A percentile compares a stretch with the other conserved stretches of the same genome.
Evolutionary conservation across 192 early-diverging fungal species (phyloP).

Genomic region (Umbelopsis ramanniana): DNA sequence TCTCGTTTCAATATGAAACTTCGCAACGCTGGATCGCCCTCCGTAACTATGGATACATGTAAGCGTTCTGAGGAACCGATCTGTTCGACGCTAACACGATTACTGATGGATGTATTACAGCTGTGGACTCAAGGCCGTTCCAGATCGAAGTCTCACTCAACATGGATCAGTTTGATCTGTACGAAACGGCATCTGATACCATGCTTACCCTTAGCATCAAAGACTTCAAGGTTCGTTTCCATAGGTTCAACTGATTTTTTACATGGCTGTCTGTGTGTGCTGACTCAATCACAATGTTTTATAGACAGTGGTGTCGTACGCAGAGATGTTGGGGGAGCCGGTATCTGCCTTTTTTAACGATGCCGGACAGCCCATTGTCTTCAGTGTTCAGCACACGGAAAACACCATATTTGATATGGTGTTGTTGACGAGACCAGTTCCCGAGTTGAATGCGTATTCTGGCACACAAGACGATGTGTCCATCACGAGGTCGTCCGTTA

Average conservation of each 20-base stretch:
- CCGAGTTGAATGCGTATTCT: background rate
- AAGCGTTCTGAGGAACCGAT: background rate
- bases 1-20: slow-evolving; percentile 12
- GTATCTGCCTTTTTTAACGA: slow-evolving; percentile 13
- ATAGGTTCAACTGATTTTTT: background rate
- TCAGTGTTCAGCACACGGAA: slow-evolving; percentile 6
- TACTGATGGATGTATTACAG: background rate
- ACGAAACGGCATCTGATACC: slow-evolving; percentile 2
- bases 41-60: background rate
- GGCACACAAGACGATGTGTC: slow-evolving; percentile 1
- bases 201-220: slow-evolving; percentile 6
- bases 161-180: slow-evolving; percentile 16
- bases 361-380: slow-evolving; percentile 1
- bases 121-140: background rate
- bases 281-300: background rate
- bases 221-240: slow-evolving; percentile 3
- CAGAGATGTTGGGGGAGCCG: background rate
- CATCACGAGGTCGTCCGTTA: slow-evolving; percentile 3
- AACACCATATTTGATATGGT: slow-evolving; percentile 18
- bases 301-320: background rate
- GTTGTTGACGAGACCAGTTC: background rate
- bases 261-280: no score
- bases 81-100: background rate
- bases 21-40: background rate
- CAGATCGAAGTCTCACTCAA: slow-evolving; percentile 18